Base-by-base conservation (phyloP, 805 yeast species). In the Candida bentonensis region DNA sequence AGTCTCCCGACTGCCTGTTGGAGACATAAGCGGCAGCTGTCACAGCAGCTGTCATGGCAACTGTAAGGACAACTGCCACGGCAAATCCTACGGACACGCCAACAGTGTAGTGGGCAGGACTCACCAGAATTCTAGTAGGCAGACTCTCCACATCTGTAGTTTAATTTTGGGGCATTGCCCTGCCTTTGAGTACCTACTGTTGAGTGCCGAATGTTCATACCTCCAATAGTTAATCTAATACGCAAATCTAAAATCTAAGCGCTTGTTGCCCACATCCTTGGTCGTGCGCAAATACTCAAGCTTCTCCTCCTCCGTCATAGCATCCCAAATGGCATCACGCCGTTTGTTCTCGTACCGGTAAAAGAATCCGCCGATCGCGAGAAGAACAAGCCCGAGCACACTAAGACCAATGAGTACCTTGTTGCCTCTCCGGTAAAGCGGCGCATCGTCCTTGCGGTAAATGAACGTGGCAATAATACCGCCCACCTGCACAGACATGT, bases 401-500 rank as follows among this genome's bases (percentile, higher is more conserved):
- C 17, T 5, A 15, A 30, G 5, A 13, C 20, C 36, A 15, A 30
- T n/a, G 5, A 30, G 36, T 13, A 30, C 17, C 13, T 17, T 4
- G 49, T 76, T 76, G 41, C 80, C 82, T 17, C 65, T 52, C 42
- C 66, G 66, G 53, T 76, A 76, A 25, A 62, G 50, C 2, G 80
- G 81, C 41, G 59, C 60, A 52, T 76, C 81, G 27, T 64, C 66
- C 1, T 52, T 53, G 42, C 73, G 53, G 52, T 74, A 76, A 11
- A 76, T 63, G 52, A 74, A 70, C 3, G 72, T 62, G 3, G 71
- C 59, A 4, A 67, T 59, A 41, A 75, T 72, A 15, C 61, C 54
- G 2, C 72, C 77, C 1, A 71, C 62, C 51, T 75, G 80, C 1
- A 72, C 72, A 53, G 65, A 67, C 62, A 74, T 73, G 47, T 74